Evolutionary conservation across 2,329 filamentous ascomycete species (phyloP).

Genomic region (Fusarium anguioides): DNA sequence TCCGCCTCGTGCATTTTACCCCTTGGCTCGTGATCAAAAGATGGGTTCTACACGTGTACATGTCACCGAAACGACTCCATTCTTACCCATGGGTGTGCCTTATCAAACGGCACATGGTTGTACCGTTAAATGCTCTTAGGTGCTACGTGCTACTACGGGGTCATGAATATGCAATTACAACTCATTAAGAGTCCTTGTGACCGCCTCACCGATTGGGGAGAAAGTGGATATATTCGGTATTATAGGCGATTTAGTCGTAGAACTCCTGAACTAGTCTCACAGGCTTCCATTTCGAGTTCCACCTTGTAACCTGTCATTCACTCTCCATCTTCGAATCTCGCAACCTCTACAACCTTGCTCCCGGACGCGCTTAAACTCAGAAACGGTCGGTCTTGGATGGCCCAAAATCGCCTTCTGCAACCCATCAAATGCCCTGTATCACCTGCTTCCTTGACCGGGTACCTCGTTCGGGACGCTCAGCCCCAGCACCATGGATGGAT

Average conservation of each 20-base stretch:
- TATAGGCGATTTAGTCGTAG: neutral
- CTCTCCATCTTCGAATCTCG: constrained; percentile 39
- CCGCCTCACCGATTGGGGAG: constrained; percentile 34
- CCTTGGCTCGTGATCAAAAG: constrained; percentile 22
- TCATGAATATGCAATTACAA: constrained; percentile 32
- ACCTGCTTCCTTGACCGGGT: constrained; percentile 36
- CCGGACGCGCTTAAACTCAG: constrained; percentile 15
- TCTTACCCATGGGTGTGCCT: constrained; percentile 23
- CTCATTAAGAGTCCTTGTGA: constrained; percentile 31
- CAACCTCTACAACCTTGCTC: constrained; percentile 37
- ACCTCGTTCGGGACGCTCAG: constrained; percentile 38
- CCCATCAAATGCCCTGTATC: constrained; percentile 24
- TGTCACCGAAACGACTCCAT: constrained; percentile 9
- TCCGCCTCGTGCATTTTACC: constrained; percentile 4
- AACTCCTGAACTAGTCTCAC: neutral
- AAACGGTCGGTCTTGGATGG: constrained; percentile 15
- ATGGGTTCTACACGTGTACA: constrained; percentile 27
- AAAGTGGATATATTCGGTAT: constrained; percentile 17
- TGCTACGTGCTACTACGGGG: neutral
- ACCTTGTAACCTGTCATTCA: constrained; percentile 22
- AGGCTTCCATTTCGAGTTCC: constrained; percentile 39
- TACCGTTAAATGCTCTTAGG: constrained; percentile 11
- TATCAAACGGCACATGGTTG: constrained; percentile 8
- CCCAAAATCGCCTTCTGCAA: constrained; percentile 15
- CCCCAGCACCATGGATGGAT: constrained; percentile 38